Evolutionary conservation across 139 green algal genomes (phyloP).

Genomic region (Coelastrella sp.): DNA sequence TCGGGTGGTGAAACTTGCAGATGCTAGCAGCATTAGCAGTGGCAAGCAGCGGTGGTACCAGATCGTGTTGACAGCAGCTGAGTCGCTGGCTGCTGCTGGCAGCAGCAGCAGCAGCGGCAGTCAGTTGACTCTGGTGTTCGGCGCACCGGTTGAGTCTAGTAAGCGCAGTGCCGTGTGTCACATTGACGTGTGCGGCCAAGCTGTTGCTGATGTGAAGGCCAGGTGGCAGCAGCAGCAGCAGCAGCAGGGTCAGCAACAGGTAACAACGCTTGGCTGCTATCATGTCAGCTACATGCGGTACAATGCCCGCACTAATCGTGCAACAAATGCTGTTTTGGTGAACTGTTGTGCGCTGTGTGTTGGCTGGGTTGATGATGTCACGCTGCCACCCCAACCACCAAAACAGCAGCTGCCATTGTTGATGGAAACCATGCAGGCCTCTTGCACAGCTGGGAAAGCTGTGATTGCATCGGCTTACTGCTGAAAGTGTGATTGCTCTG

Average conservation of each 20-base stretch:
- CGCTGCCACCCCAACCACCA: no score
- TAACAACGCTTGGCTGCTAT: no score
- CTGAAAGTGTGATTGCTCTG: no score
- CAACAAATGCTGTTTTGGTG: no score
- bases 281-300: not conserved
- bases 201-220: not conserved
- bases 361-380: no score
- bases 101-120: conserved; percentile 39
- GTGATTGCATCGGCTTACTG: no score
- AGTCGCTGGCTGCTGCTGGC: conserved; percentile 22
- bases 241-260: not conserved
- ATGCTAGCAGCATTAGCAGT: not conserved
- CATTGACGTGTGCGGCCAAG: conserved; percentile 25
- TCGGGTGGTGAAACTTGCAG: not conserved
- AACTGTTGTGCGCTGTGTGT: no score
- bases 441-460: no score
- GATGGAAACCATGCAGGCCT: no score
- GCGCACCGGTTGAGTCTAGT: not conserved
- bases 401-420: no score
- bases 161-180: conserved; percentile 22
- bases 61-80: not conserved
- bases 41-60: conserved; percentile 36
- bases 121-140: conserved; percentile 23
- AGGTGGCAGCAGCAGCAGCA: conserved; percentile 11
- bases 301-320: not conserved